These are phyloP conservation scores for Heterobasidion annosum DNA, from an alignment of 1,284 basidiomycete genomes.

Conservation along the genomic window DNA sequence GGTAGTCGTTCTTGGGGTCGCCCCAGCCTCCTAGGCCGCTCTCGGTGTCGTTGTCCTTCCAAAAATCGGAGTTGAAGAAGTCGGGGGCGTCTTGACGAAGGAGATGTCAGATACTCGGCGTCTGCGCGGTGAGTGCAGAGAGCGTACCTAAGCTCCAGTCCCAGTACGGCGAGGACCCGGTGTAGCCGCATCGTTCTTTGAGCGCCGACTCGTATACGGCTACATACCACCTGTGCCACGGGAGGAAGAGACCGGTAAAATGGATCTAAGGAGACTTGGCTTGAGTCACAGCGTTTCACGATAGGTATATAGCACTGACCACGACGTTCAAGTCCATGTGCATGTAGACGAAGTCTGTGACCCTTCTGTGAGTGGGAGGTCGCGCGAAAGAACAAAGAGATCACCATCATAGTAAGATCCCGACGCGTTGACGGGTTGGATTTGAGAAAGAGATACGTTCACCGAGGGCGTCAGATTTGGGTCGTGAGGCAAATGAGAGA, in stretches of 20 bases:
- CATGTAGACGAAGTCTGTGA: slow-evolving; percentile 24
- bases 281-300: background rate
- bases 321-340: slow-evolving; percentile 25
- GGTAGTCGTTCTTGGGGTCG: slow-evolving; percentile 20
- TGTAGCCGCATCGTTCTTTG: slow-evolving; percentile 23
- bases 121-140: background rate
- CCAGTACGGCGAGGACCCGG: slow-evolving; percentile 28
- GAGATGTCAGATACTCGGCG: background rate
- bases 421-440: slow-evolving; percentile 20
- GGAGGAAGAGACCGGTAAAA: slow-evolving; percentile 26
- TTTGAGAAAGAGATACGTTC: slow-evolving; percentile 16
- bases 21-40: slow-evolving; percentile 31
- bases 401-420: slow-evolving; percentile 25
- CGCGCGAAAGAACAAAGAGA: no score
- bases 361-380: background rate
- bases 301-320: slow-evolving; percentile 8
- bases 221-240: slow-evolving; percentile 29
- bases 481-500: slow-evolving; percentile 22
- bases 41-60: slow-evolving; percentile 17
- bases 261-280: slow-evolving; percentile 18
- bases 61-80: slow-evolving; percentile 21
- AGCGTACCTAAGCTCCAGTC: slow-evolving; percentile 25
- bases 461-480: slow-evolving; percentile 17
- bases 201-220: slow-evolving; percentile 21
- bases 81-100: slow-evolving; percentile 19